A percentile compares a stretch with the other conserved stretches of the same genome.
Conservation (phyloP, 2,329 filamentous ascomycete genomes). For the Dactylellina drechsleri region DNA sequence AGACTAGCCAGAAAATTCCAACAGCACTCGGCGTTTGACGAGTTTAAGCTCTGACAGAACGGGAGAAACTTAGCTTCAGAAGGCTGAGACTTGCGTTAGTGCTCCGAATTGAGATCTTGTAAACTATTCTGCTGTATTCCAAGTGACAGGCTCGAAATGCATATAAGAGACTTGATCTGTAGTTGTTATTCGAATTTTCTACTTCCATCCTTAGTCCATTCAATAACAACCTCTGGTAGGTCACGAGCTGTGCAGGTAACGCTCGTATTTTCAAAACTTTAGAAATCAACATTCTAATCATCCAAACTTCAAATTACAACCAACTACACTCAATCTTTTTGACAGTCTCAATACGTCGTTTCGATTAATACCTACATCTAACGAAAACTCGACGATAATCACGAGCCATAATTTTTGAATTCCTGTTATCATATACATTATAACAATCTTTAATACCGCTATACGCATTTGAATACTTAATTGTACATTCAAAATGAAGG, state of each 20-base stretch:
- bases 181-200: neutral
- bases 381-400: too few relatives aligned
- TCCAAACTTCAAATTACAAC: neutral
- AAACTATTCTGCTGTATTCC: too few relatives aligned
- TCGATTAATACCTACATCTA: neutral
- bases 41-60: too few relatives aligned
- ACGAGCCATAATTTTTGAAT: too few relatives aligned
- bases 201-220: conserved; percentile 7
- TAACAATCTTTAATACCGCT: neutral
- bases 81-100: too few relatives aligned
- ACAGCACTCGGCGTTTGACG: too few relatives aligned
- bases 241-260: conserved; percentile 21
- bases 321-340: neutral
- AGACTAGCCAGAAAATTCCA: too few relatives aligned
- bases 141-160: too few relatives aligned
- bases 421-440: too few relatives aligned
- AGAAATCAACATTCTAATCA: neutral
- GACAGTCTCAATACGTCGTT: neutral
- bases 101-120: too few relatives aligned
- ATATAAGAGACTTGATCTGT: too few relatives aligned
- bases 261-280: neutral
- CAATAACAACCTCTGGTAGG: conserved; percentile 15
- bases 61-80: too few relatives aligned
- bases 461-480: neutral
- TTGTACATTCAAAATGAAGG: conserved; percentile 12